Evolutionary conservation across 202 grass and related monocot genomes (phyloP).

Genomic region (Eragrostis tef): DNA sequence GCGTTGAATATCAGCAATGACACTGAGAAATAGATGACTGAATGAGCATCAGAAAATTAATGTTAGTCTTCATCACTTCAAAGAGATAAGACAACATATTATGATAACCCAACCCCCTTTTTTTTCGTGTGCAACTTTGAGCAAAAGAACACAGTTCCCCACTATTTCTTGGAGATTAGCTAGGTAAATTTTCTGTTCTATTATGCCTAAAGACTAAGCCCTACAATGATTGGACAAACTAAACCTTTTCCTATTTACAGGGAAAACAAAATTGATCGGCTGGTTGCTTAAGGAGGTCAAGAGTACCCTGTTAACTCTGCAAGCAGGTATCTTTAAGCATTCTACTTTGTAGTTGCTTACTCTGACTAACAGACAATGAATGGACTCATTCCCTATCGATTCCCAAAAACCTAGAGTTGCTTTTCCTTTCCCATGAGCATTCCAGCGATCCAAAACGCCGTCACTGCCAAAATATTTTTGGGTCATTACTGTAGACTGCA

Average conservation of each 20-base stretch:
- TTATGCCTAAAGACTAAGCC: conserved; percentile 43
- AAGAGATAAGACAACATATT: not conserved
- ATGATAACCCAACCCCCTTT: not conserved
- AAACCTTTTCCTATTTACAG: conserved; percentile 63
- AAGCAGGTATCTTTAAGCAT: conserved; percentile 46
- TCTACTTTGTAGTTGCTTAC: conserved; percentile 51
- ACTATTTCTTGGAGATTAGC: conserved; percentile 41
- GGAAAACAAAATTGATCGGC: conserved; percentile 41
- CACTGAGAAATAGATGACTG: not conserved
- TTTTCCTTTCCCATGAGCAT: conserved; percentile 18
- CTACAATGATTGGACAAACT: conserved; percentile 64
- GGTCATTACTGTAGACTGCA: conserved; percentile 82
- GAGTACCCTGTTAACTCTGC: conserved; percentile 7
- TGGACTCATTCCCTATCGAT: conserved; percentile 42
- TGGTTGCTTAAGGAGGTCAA: conserved; percentile 53
- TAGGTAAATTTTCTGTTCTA: conserved; percentile 42
- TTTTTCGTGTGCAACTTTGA: conserved; percentile 4
- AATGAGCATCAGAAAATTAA: not conserved
- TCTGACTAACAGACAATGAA: conserved; percentile 38
- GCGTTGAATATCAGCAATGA: not conserved
- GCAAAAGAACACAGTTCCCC: not conserved
- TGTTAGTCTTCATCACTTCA: not conserved
- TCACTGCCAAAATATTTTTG: conserved; percentile 82
- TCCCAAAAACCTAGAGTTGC: conserved; percentile 63
- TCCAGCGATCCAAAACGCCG: conserved; percentile 25